These are phyloP conservation scores for Fusarium sp. DNA, from an alignment of 2,329 filamentous ascomycete genomes.

Conservation along the genomic window DNA sequence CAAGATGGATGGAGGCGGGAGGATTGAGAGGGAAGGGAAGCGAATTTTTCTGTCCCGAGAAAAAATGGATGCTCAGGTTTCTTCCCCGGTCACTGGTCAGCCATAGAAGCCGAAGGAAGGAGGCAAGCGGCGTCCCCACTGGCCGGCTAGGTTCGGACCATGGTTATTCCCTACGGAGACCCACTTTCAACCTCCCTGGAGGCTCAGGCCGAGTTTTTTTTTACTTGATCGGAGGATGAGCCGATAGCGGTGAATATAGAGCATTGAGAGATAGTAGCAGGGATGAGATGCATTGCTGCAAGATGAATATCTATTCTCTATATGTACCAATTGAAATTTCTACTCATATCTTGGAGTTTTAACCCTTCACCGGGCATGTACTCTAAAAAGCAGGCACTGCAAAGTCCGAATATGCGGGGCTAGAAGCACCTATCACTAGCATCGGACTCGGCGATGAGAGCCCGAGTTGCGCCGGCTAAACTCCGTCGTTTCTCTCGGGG, in stretches of 20 bases:
- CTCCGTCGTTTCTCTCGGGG: too few relatives aligned
- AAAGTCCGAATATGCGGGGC: constrained; percentile 25
- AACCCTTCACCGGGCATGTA: background rate
- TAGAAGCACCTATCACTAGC: constrained; percentile 17
- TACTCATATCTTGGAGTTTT: background rate
- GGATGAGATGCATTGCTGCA: background rate
- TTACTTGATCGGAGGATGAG: constrained; percentile 11
- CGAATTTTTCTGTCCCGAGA: constrained; percentile 54
- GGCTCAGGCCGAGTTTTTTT: constrained; percentile 6
- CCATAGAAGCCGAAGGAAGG: constrained; percentile 60
- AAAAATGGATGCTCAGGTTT: constrained; percentile 42
- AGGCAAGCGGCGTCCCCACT: constrained; percentile 49
- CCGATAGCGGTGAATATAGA: background rate
- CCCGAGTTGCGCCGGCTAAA: constrained; percentile 6
- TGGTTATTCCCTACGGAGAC: constrained; percentile 42
- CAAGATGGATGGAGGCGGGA: constrained; percentile 43
- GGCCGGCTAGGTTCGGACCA: constrained; percentile 47
- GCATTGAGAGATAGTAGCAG: background rate
- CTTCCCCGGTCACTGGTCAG: constrained; percentile 46
- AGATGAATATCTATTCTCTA: background rate
- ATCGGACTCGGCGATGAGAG: constrained; percentile 25
- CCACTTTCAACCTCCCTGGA: constrained; percentile 34
- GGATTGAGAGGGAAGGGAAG: constrained; percentile 47
- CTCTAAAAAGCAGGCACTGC: background rate
- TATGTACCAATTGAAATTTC: background rate